Evolutionary conservation across 768 basidiomycete species (phyloP), one percentile per base, ranked within the genome.

Genomic region (Tremella yokohamensis): DNA sequence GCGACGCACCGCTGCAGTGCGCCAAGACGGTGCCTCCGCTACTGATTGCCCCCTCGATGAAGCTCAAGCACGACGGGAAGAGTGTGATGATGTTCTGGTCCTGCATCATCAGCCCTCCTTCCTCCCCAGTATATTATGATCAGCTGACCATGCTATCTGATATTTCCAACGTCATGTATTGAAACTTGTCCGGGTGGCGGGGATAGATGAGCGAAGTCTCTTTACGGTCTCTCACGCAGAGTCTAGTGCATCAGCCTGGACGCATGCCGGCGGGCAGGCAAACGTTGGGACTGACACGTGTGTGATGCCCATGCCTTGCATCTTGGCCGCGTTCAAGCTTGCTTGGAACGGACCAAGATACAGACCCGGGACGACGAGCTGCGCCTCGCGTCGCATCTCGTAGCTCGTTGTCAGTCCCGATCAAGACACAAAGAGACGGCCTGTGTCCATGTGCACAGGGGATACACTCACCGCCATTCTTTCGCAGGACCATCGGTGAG

Each of bases 311-410:
- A 70, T 57, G 0, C 13, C 50, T 39, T 69, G 58, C 58, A 78
- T 61, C 49, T 51, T 44, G 2, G 52, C 57, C 7, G 66, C 26
- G 52, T 76, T 64, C 12, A 59, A 63, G 0, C 71, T 69, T 0
- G 67, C 56, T 26, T 75, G 72, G 40, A 71, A 72, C n/a, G 75
- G 73, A n/a, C 77, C 77, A 3, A 78, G 64, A 40, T 63, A 73
- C 22, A 78, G 58, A 15, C 64, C 62, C 19, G 73, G 72, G 8
- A 75, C 63, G 51, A 78, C 71, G 45, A 66, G 54, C 49, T 78
- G 76, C 19, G 75, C 65, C 52, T 74, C 69, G 59, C 75, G 49
- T 25, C 76, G 61, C 77, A 78, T 78, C 52, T 75, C 74, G 50
- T 78, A 76, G 53, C 77, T 78, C 29, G 11, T 34, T 11, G 29